Percentiles rank a stretch among this genome's conserved stretches.
phyloP scores from a whole-genome alignment of 805 yeast genomes.

The Kregervanrija delftensis region DNA sequence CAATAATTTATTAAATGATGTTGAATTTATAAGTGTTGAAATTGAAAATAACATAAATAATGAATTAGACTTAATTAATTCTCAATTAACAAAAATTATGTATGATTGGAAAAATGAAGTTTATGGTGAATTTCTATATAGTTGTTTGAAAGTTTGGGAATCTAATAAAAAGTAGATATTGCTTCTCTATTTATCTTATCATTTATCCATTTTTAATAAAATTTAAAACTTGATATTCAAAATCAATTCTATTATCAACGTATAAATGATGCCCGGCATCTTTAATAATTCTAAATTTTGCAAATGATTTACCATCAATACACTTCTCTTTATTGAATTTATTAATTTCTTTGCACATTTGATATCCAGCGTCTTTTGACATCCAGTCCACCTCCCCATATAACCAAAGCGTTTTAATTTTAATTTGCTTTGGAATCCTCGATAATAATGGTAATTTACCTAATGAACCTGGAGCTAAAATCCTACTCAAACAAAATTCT shows the following conservation, averaged over 20 bases:
- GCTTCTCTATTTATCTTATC: too few relatives aligned
- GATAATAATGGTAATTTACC: constrained; percentile 52
- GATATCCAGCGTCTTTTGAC: constrained; percentile 53
- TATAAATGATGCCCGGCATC: constrained; percentile 52
- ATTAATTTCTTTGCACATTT: constrained; percentile 32
- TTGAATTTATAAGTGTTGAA: constrained; percentile 35
- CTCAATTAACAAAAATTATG: constrained; percentile 12
- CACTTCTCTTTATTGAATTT: constrained; percentile 8
- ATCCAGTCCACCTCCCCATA: constrained; percentile 72
- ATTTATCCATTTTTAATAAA: constrained; percentile 13
- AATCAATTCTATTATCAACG: constrained; percentile 38
- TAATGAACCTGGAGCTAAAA: constrained; percentile 51
- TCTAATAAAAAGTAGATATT: not conserved
- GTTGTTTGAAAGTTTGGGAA: constrained; percentile 22
- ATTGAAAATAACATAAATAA: constrained; percentile 33
- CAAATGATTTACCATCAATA: constrained; percentile 7
- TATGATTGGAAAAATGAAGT: constrained; percentile 20
- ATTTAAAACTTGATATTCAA: constrained; percentile 21
- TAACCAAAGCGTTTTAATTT: constrained; percentile 47
- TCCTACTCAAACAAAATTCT: constrained; percentile 54
- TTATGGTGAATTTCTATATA: constrained; percentile 17
- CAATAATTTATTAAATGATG: constrained; percentile 35
- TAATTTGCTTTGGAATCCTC: constrained; percentile 36
- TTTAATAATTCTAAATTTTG: constrained; percentile 31
- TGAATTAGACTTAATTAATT: constrained; percentile 14